phyloP scores from a whole-genome alignment of 2,329 filamentous ascomycete genomes.

The Fusarium coicis region DNA sequence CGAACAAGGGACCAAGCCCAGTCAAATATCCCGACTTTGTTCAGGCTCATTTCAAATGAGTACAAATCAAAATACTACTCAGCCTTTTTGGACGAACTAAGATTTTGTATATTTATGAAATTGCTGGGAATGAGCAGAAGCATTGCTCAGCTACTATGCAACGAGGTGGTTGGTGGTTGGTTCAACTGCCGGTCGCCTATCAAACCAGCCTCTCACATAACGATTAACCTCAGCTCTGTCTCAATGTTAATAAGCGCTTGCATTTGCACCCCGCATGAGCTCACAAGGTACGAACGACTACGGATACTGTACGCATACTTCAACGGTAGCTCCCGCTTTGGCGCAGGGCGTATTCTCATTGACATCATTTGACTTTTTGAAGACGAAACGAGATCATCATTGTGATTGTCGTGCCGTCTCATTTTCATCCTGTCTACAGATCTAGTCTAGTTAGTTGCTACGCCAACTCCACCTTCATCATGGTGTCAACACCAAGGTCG shows the following conservation, averaged over 20 bases:
- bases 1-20: neutral
- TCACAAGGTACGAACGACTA: constrained; percentile 7
- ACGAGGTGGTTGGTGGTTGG: constrained; percentile 2
- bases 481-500: constrained; percentile 32
- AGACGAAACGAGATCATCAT: neutral
- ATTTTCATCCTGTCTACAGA: neutral
- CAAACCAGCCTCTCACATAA: constrained; percentile 18
- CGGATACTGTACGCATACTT: neutral
- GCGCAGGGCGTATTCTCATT: neutral
- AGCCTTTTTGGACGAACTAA: too few species aligned
- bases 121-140: neutral
- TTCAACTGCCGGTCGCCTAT: neutral
- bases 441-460: neutral
- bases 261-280: constrained; percentile 21
- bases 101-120: neutral
- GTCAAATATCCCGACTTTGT: neutral
- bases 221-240: constrained; percentile 1
- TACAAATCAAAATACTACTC: too few species aligned
- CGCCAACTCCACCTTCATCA: constrained; percentile 6
- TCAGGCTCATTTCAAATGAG: too few species aligned
- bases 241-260: neutral
- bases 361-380: neutral
- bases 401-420: neutral
- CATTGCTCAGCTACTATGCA: neutral
- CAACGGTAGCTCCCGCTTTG: constrained; percentile 23